These are phyloP conservation scores for Halophytophthora polymorphica DNA, from an alignment of 352 stramenopile genomes.

Conservation along the genomic window DNA sequence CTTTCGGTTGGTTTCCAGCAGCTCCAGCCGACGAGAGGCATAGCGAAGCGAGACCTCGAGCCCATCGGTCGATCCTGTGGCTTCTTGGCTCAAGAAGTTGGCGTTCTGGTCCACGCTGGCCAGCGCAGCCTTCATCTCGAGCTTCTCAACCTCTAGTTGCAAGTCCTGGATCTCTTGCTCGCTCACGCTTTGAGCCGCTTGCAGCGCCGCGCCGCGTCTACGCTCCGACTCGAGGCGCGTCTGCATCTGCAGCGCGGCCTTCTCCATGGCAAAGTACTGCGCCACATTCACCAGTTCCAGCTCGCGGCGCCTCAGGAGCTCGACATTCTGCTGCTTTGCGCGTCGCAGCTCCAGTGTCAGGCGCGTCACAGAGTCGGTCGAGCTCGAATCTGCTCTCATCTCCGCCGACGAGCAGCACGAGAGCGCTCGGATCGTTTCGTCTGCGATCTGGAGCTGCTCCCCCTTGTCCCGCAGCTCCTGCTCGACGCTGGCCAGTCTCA, in stretches of 20 bases:
- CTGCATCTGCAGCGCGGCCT: slow-evolving; percentile 19
- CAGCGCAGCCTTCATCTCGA: slow-evolving; percentile 16
- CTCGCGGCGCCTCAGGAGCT: slow-evolving; percentile 15
- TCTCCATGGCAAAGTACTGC: slow-evolving; percentile 27
- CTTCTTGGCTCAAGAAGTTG: neutral
- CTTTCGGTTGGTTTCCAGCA: slow-evolving; percentile 15
- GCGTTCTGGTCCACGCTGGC: neutral
- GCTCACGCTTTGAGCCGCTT: slow-evolving; percentile 19
- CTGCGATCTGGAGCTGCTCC: slow-evolving; percentile 23
- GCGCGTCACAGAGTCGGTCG: slow-evolving; percentile 8
- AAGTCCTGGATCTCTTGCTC: slow-evolving; percentile 21
- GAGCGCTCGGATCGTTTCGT: slow-evolving; percentile 22
- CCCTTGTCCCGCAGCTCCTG: slow-evolving; percentile 22
- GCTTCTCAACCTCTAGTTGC: slow-evolving; percentile 21
- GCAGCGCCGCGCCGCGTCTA: slow-evolving; percentile 8
- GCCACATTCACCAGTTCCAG: slow-evolving; percentile 19
- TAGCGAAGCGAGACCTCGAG: slow-evolving; percentile 4
- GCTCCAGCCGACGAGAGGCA: slow-evolving; percentile 10
- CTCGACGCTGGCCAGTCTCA: slow-evolving; percentile 17
- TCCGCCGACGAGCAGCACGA: slow-evolving; percentile 8
- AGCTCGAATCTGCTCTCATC: neutral
- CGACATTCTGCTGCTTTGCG: slow-evolving; percentile 14
- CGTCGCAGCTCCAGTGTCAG: slow-evolving; percentile 16
- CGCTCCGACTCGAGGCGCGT: slow-evolving; percentile 16
- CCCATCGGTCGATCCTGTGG: neutral